A percentile compares a stretch with the other conserved stretches of the same genome.
These are phyloP conservation scores for Geotrichum bryndzae DNA, from an alignment of 1,139 yeast genomes.

Conservation along the genomic window DNA sequence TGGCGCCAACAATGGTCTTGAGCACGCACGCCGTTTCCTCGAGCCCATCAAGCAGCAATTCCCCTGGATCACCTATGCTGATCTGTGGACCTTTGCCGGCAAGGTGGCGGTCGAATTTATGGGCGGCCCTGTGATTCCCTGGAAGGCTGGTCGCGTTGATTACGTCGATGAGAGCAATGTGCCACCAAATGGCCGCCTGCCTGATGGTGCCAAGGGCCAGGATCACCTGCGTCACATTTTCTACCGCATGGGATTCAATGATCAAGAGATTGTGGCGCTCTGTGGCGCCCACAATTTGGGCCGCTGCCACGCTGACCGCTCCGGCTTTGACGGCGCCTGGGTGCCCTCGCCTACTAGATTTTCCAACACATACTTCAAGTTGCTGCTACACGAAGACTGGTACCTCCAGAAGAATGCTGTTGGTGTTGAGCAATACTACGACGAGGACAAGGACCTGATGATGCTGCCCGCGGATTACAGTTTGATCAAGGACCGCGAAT, in stretches of 20 bases:
- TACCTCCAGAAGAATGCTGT: conserved; percentile 47
- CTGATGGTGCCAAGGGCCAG: conserved; percentile 50
- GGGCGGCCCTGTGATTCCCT: conserved; percentile 54
- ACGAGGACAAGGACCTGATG: conserved; percentile 54
- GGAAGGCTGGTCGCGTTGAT: conserved; percentile 62
- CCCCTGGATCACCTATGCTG: conserved; percentile 59
- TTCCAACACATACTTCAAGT: conserved; percentile 71
- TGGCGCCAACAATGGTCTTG: conserved; percentile 60
- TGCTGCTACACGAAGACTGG: conserved; percentile 72
- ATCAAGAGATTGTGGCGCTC: conserved; percentile 57
- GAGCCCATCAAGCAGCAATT: conserved; percentile 53
- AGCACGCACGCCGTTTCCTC: conserved; percentile 48
- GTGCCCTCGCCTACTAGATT: conserved; percentile 76
- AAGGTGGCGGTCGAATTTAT: conserved; percentile 53
- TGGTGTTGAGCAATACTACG: conserved; percentile 72
- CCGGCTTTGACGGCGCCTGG: conserved; percentile 89
- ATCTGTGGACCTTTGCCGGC: conserved; percentile 63
- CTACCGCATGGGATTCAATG: conserved; percentile 56
- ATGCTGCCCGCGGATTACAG: conserved; percentile 63
- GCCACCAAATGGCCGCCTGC: conserved; percentile 59
- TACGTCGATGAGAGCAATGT: conserved; percentile 46
- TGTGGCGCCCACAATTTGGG: conserved; percentile 65
- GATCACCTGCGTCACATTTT: conserved; percentile 52
- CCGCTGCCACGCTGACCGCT: conserved; percentile 50
- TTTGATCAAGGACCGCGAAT: conserved; percentile 45